These are phyloP conservation scores for Leccinum disarticulatum DNA, from an alignment of 768 basidiomycete species.

Conservation along the genomic window DNA sequence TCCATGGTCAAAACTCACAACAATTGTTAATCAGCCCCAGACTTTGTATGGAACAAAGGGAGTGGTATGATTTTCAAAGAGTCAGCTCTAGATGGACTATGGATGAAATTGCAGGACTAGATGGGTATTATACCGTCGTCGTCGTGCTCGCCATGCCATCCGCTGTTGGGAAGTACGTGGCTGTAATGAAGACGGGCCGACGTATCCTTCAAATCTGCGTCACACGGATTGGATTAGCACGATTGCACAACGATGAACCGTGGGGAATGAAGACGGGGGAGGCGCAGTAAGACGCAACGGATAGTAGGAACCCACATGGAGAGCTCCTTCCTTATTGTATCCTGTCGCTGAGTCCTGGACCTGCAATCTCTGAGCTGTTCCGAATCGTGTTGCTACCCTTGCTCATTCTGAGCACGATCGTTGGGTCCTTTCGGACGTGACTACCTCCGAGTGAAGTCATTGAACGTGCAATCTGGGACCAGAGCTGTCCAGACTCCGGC, in stretches of 20 bases:
- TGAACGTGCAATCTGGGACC: too few relatives aligned
- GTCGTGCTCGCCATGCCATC: slow-evolving; percentile 34
- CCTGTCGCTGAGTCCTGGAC: too few relatives aligned
- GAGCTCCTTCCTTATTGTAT: too few relatives aligned
- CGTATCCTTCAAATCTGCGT: slow-evolving; percentile 39
- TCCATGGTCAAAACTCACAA: slow-evolving; percentile 13
- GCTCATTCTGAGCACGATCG: too few relatives aligned
- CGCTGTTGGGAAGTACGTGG: slow-evolving; percentile 27
- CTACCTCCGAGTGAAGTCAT: too few relatives aligned
- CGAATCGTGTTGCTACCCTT: too few relatives aligned
- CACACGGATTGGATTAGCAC: slow-evolving; percentile 38
- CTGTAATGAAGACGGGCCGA: slow-evolving; percentile 52
- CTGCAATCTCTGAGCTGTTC: too few relatives aligned
- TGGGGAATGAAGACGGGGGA: slow-evolving; percentile 38
- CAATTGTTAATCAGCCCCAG: slow-evolving; percentile 3
- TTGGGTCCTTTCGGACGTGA: too few relatives aligned
- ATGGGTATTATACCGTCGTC: not conserved
- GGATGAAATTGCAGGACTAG: too few relatives aligned
- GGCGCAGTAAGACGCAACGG: slow-evolving; percentile 15
- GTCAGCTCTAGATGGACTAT: too few relatives aligned
- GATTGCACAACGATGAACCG: slow-evolving; percentile 38
- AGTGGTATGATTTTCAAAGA: not conserved
- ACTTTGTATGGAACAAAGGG: not conserved
- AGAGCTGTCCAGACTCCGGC: too few relatives aligned
- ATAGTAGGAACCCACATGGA: too few relatives aligned